A percentile compares a stretch with the other conserved stretches of the same genome.
Conservation (phyloP, 2,329 filamentous ascomycete genomes). For the Talaromyces islandicus region DNA sequence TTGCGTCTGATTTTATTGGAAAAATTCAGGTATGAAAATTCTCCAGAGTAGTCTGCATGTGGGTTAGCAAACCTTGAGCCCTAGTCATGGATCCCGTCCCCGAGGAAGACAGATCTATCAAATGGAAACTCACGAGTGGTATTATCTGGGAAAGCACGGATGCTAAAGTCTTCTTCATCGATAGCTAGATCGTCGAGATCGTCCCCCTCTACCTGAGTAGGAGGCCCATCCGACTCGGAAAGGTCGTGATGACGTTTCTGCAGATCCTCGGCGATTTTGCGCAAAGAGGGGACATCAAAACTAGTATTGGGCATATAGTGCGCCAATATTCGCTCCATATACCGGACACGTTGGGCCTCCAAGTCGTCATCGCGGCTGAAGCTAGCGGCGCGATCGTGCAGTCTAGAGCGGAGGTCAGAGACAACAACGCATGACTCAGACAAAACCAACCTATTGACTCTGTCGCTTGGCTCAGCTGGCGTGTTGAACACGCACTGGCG, state of each 20-base stretch:
- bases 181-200: slow-evolving; percentile 36
- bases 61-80: not conserved
- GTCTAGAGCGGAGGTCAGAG: not conserved
- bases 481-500: slow-evolving; percentile 46
- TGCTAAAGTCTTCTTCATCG: slow-evolving; percentile 36
- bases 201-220: slow-evolving; percentile 26
- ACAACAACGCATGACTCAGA: not conserved
- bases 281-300: slow-evolving; percentile 38
- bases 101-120: not conserved
- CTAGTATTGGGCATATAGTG: slow-evolving; percentile 43
- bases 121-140: slow-evolving; percentile 28
- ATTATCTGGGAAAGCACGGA: slow-evolving; percentile 34
- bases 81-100: not conserved
- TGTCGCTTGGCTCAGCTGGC: slow-evolving; percentile 30
- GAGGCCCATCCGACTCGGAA: slow-evolving; percentile 25
- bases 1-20: slow-evolving; percentile 38
- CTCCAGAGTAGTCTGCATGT: slow-evolving; percentile 37
- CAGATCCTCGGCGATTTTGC: slow-evolving; percentile 39
- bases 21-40: slow-evolving; percentile 41
- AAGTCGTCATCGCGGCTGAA: slow-evolving; percentile 28
- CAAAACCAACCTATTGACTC: slow-evolving; percentile 18
- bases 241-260: slow-evolving; percentile 29
- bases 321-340: slow-evolving; percentile 45
- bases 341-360: slow-evolving; percentile 31
- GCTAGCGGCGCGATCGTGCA: slow-evolving; percentile 25